These are phyloP conservation scores for Thelonectria discophora DNA, from an alignment of 2,329 filamentous ascomycete species.

Conservation along the genomic window DNA sequence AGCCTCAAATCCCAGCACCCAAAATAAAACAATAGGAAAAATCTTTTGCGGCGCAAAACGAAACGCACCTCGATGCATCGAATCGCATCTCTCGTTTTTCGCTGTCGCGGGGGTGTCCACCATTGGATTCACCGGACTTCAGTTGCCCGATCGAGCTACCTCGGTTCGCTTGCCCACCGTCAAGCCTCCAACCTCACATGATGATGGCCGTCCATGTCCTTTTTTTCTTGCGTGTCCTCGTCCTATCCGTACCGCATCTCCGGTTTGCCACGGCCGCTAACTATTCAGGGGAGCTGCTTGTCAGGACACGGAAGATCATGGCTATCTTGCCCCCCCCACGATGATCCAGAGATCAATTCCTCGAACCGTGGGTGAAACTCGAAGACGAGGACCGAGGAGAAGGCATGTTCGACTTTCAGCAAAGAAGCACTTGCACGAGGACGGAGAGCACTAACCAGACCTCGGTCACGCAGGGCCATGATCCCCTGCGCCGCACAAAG, in stretches of 20 bases:
- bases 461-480: not conserved
- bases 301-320: not conserved
- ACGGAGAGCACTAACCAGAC: not conserved
- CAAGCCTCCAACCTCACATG: constrained; percentile 25
- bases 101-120: constrained; percentile 22
- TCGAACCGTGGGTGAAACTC: not conserved
- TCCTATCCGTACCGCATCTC: constrained; percentile 7
- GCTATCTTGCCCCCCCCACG: constrained; percentile 3
- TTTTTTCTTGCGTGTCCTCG: constrained; percentile 3
- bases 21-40: too few relatives aligned
- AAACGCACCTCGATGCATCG: not conserved
- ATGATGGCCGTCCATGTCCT: constrained; percentile 21
- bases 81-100: not conserved
- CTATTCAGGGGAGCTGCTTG: not conserved
- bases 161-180: constrained; percentile 26
- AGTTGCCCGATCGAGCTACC: constrained; percentile 29
- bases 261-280: not conserved
- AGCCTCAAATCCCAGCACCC: constrained; percentile 1
- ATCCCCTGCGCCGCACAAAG: constrained; percentile 11
- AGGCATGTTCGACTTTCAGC: not conserved
- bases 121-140: constrained; percentile 21
- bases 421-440: not conserved
- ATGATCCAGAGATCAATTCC: not conserved
- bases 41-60: not conserved
- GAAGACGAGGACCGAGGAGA: not conserved